phyloP scores from a whole-genome alignment of 2,329 filamentous ascomycete species.

The Penicillium thymicola region DNA sequence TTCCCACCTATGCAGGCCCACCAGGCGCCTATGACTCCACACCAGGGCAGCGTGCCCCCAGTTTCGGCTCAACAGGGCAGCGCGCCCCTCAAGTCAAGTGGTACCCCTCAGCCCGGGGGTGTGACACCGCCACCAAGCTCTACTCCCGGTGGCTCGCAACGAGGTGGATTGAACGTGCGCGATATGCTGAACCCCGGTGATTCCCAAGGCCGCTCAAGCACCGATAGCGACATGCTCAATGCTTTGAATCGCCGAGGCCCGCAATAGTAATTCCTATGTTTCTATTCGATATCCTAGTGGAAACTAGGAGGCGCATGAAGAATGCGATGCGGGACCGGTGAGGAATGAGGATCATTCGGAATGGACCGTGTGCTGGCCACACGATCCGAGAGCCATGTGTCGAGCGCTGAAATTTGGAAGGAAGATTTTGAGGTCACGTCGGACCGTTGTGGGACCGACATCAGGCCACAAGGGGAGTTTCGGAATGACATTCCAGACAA shows the following conservation, averaged over 20 bases:
- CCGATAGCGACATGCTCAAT: conserved; percentile 52
- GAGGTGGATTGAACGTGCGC: conserved; percentile 47
- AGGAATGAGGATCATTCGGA: conserved; percentile 7
- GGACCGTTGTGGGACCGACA: conserved; percentile 6
- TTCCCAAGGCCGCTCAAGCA: conserved; percentile 41
- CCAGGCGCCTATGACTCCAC: conserved; percentile 22
- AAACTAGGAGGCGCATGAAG: background rate
- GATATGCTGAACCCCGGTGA: conserved; percentile 48
- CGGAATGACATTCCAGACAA: conserved; percentile 3
- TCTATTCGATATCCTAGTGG: background rate
- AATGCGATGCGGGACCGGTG: background rate
- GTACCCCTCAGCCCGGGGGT: conserved; percentile 22
- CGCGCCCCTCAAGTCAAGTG: background rate
- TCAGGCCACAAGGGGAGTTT: background rate
- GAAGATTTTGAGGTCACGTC: conserved; percentile 12
- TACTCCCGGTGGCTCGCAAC: conserved; percentile 30
- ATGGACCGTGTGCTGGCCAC: conserved; percentile 26
- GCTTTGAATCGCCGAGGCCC: conserved; percentile 43
- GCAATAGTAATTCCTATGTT: conserved; percentile 24
- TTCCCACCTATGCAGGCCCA: conserved; percentile 38
- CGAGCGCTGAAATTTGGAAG: conserved; percentile 8
- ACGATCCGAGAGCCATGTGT: conserved; percentile 22
- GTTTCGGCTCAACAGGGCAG: background rate
- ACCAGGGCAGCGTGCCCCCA: conserved; percentile 14
- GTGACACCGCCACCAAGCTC: conserved; percentile 42